Evolutionary conservation across 2,329 filamentous ascomycete genomes (phyloP).

Genomic region (Neofusicoccum laricinum): DNA sequence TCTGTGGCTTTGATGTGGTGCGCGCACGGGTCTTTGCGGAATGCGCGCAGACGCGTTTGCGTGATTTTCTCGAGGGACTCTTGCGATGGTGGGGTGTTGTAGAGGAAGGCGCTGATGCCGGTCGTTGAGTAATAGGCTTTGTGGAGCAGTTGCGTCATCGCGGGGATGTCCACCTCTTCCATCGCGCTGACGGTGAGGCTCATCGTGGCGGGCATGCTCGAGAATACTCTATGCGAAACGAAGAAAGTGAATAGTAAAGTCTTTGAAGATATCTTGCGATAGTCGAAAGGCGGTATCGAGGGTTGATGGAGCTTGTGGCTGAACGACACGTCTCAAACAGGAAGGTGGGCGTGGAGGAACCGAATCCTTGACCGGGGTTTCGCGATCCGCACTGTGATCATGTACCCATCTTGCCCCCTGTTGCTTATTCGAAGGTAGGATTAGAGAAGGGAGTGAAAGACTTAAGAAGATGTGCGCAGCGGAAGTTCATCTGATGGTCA

Average conservation of each 20-base stretch:
- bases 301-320: background rate
- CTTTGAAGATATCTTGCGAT: too few species aligned
- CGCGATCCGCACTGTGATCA: background rate
- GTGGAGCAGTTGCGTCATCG: constrained; percentile 1
- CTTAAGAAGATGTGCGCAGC: too few species aligned
- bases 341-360: background rate
- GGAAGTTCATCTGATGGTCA: too few species aligned
- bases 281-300: background rate
- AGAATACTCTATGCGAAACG: background rate
- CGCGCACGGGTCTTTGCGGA: background rate
- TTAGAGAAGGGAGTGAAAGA: too few species aligned
- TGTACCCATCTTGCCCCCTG: too few species aligned
- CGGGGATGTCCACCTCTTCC: background rate
- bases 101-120: constrained; percentile 4
- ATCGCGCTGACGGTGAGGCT: background rate
- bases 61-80: background rate
- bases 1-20: constrained; percentile 13
- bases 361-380: background rate
- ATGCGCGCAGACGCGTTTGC: background rate
- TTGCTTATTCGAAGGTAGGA: too few species aligned
- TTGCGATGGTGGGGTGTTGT: background rate
- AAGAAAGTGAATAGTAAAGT: background rate
- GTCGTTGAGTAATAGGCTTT: constrained; percentile 5
- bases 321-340: background rate
- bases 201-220: background rate